Percentiles rank a stretch among this genome's conserved stretches.
These are phyloP conservation scores for Effrenium voratum DNA, from an alignment of 73 alveolate genomes.

Conservation along the genomic window DNA sequence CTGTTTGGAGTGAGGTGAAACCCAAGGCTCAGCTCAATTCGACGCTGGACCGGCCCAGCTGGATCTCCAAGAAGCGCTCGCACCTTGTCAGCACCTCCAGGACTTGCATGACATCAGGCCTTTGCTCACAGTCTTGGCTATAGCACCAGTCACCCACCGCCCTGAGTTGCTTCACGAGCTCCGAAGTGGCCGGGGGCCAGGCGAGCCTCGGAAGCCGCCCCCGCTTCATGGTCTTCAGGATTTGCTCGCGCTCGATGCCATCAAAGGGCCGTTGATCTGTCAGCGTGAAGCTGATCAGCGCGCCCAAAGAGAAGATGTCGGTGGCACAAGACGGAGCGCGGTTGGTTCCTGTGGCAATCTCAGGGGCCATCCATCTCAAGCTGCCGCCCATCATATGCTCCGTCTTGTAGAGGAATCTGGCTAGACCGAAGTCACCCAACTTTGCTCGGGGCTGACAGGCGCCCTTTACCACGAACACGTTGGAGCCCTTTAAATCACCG, in stretches of 20 bases:
- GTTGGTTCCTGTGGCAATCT: constrained; percentile 56
- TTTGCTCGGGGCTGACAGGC: constrained; percentile 34
- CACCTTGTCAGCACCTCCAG: no score
- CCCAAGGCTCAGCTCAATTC: no score
- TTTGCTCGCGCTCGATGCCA: constrained; percentile 59
- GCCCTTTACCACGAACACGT: constrained; percentile 57
- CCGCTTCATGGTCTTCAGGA: constrained; percentile 63
- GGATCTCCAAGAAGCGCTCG: no score
- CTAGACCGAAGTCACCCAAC: constrained; percentile 70
- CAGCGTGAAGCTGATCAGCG: background rate
- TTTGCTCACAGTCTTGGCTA: no score
- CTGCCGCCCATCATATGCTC: constrained; percentile 87
- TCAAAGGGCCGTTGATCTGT: constrained; percentile 66
- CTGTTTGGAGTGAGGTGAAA: no score
- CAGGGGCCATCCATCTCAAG: constrained; percentile 88
- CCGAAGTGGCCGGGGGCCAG: no score
- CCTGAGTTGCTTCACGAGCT: no score
- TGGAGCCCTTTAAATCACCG: constrained; percentile 67
- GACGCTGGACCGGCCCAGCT: no score
- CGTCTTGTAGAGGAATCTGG: constrained; percentile 90
- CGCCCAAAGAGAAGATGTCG: constrained; percentile 70
- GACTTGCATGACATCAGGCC: no score
- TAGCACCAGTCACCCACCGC: no score
- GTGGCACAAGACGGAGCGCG: constrained; percentile 47
- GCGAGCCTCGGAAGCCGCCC: constrained; percentile 8